Percentiles rank a stretch among this genome's conserved stretches.
Evolutionary conservation across 2,329 filamentous ascomycete genomes (phyloP).

Genomic region (Paecilomyces niveus): DNA sequence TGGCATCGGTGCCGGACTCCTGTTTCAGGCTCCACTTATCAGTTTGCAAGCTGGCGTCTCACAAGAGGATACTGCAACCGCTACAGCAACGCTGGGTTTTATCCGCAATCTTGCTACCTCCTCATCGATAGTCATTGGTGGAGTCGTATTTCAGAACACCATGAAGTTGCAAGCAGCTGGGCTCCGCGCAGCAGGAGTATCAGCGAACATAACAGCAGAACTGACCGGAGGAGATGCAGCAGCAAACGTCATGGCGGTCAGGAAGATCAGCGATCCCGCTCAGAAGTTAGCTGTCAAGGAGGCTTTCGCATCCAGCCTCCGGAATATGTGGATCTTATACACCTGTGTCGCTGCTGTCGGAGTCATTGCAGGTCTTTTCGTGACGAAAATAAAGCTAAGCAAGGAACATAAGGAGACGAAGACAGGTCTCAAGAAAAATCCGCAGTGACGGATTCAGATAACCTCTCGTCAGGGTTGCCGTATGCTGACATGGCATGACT

Average conservation of each 20-base stretch:
- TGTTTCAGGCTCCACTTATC: constrained; percentile 51
- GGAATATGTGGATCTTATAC: constrained; percentile 45
- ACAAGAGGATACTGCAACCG: constrained; percentile 43
- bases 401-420: constrained; percentile 46
- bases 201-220: constrained; percentile 12
- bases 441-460: neutral
- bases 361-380: constrained; percentile 37
- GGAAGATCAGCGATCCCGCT: constrained; percentile 27
- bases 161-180: constrained; percentile 45
- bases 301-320: constrained; percentile 44
- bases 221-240: constrained; percentile 39
- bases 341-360: constrained; percentile 35
- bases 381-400: constrained; percentile 39
- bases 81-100: constrained; percentile 47
- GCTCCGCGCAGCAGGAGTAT: constrained; percentile 49
- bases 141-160: constrained; percentile 69
- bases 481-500: neutral
- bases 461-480: neutral
- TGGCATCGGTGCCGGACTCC: constrained; percentile 45
- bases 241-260: constrained; percentile 40
- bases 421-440: constrained; percentile 36
- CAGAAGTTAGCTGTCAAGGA: constrained; percentile 36
- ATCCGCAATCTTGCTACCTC: constrained; percentile 62
- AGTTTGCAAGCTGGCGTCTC: constrained; percentile 49
- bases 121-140: constrained; percentile 63